Base-by-base conservation (phyloP, 2,329 filamentous ascomycete species). In the Alternaria sp. region DNA sequence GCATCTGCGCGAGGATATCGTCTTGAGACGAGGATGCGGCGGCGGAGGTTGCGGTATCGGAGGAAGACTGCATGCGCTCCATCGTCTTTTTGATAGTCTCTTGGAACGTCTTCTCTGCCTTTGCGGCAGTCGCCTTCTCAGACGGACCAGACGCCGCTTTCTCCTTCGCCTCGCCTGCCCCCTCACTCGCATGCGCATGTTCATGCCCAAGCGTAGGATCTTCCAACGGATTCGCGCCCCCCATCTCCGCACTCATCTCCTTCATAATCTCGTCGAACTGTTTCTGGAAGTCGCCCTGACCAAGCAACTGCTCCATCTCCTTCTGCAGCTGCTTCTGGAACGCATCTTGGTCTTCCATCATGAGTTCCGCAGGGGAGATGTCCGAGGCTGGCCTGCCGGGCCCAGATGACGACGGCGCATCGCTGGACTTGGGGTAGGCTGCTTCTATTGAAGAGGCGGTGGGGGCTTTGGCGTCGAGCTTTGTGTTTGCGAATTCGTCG, bases 71-170 rank as follows among this genome's bases (percentile, higher is more conserved):
- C 93, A 99, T 97, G 52, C 96, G 91, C 81, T 96, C 93, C 91
- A 99, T 97, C 0, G 96, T 98, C 72, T 89, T 89, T 63, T 91
- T 90, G 73, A 99, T 98, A 0, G 93, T 97, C 63, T 97, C 93
- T 76, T 96, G 93, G 80, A 99, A 99, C 1, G 86, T 88, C 50
- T 90, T 88, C 44, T 92, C 90, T 43, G 83, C 80, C 26, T 82
- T 81, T 25, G 81, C 76, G 4, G 71, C 58, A 5, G 65, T 54
- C 7, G 72, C 67, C 4, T 59, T 55, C 23, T 55, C 57, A 13
- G 36, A 67, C 45, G 58, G n/a, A n/a, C 44, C 52, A 2, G 66
- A 4, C 11, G 56, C 44, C 10, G 60, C 55, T 52, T 67, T 68
- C 13, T 60, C 58, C 9, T 66, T 55, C 3, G 49, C 47, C 17